These are phyloP conservation scores for Paramecium pentaurelia DNA, from an alignment of 73 alveolate species.

Conservation along the genomic window DNA sequence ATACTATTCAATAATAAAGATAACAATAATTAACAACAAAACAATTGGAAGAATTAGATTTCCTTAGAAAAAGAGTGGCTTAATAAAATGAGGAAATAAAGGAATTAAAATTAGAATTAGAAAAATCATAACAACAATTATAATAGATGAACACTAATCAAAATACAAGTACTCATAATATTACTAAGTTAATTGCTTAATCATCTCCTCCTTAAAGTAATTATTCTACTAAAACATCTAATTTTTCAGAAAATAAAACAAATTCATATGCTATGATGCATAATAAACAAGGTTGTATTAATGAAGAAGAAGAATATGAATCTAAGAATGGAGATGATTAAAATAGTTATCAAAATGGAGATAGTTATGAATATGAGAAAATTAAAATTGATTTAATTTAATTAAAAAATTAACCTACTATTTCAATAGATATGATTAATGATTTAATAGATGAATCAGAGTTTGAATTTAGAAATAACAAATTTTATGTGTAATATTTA, in stretches of 20 bases:
- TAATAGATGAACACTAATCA: background rate
- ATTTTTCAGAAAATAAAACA: background rate
- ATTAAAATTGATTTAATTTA: background rate
- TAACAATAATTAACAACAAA: background rate
- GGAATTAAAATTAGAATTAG: constrained; percentile 73
- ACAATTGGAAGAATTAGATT: constrained; percentile 13
- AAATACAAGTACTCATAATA: background rate
- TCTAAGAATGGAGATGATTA: background rate
- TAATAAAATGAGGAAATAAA: constrained; percentile 91
- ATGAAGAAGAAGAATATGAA: background rate
- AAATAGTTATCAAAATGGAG: constrained; percentile 1
- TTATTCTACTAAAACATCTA: background rate
- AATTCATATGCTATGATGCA: background rate
- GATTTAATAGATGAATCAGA: background rate
- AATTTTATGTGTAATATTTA: background rate
- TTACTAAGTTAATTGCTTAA: background rate
- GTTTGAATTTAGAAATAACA: constrained; percentile 23
- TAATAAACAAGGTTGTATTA: background rate
- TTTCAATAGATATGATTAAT: background rate
- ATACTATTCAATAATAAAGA: background rate
- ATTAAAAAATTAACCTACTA: background rate
- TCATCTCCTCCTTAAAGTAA: background rate
- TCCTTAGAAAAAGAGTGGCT: background rate
- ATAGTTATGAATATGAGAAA: constrained; percentile 24
- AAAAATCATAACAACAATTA: constrained; percentile 75